Evolutionary conservation across 495 filamentous ascomycete species (phyloP), one percentile per base, ranked within the genome.

Genomic region (Chaetomium tenue): DNA sequence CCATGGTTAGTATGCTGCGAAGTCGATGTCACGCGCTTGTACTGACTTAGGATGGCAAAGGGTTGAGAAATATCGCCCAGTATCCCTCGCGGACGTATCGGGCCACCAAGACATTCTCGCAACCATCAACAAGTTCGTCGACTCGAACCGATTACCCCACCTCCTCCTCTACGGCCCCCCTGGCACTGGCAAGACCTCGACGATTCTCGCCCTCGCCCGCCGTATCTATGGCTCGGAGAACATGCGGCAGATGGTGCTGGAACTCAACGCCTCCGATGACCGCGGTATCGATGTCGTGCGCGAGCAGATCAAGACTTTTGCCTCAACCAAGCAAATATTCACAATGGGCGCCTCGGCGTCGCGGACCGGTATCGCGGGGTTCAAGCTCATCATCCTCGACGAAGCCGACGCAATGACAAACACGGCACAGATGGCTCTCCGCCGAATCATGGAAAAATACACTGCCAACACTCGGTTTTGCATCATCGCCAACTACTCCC

Each of bases 281-380:
- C 84, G 94, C 78, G 94, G 94, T 70, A 99, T 99, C 77, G 95
- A 99, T 66, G 94, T 99, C 6, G 94, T 99, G 51, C 86, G 93
- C 63, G 95, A 99, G 76, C 95, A 98, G 76, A 98, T 99, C 81
- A 98, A 97, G 81, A 99, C 95, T 2, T 99, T 98, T 77, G 92
- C 91, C 30, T 95, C 90, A 70, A 84, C 79, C 67, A 81, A 81
- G 65, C 87, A 89, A 63, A 90, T 84, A 53, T 84, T 83, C 68
- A 77, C 71, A 39, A 71, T 75, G 58, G 75, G 76, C 76, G 59
- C 72, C 4, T 68, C 68, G 69, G 76, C 58, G 20, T 70, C 59
- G 69, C 71, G 18, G 71, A 71, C 84, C 40, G 75, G 76, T 6
- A 80, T 96, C 23, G 91, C 87, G 0, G 81, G 82, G 7, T 99